Evolutionary conservation across 225 moss, liverwort and hornwort genomes (phyloP).

Genomic region (Physcomitrium patens): DNA sequence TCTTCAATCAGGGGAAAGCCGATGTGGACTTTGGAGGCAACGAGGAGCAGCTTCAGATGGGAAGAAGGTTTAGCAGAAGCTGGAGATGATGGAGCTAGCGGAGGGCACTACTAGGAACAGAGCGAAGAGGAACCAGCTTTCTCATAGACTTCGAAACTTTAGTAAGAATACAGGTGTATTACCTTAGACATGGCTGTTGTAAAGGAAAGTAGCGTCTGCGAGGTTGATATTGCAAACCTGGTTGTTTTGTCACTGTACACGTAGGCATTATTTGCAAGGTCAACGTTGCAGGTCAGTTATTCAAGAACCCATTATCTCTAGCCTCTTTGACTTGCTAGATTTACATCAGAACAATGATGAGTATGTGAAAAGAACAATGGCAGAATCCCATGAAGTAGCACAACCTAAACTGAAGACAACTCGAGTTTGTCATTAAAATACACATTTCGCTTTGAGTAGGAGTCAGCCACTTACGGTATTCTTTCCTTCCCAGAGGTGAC

Average conservation of each 20-base stretch:
- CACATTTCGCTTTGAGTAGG: constrained; percentile 21
- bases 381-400: constrained; percentile 18
- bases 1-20: too few species aligned
- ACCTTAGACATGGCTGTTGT: neutral
- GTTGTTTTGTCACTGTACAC: constrained; percentile 23
- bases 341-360: constrained; percentile 3
- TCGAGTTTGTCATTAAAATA: constrained; percentile 23
- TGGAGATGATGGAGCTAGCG: too few species aligned
- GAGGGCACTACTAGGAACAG: too few species aligned
- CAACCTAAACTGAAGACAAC: constrained; percentile 26
- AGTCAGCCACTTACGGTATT: constrained; percentile 29
- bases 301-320: constrained; percentile 29
- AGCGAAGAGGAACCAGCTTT: too few species aligned
- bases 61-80: too few species aligned
- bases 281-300: constrained; percentile 32
- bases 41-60: too few species aligned
- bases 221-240: neutral
- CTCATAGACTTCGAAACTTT: too few species aligned
- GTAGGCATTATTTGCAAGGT: constrained; percentile 24
- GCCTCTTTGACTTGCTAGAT: constrained; percentile 2
- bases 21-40: too few species aligned
- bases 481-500: constrained; percentile 56
- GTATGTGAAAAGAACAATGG: constrained; percentile 12
- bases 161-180: neutral
- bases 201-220: neutral